These are phyloP conservation scores for Pythium dissotocum DNA, from an alignment of 352 stramenopile genomes.

Conservation along the genomic window DNA sequence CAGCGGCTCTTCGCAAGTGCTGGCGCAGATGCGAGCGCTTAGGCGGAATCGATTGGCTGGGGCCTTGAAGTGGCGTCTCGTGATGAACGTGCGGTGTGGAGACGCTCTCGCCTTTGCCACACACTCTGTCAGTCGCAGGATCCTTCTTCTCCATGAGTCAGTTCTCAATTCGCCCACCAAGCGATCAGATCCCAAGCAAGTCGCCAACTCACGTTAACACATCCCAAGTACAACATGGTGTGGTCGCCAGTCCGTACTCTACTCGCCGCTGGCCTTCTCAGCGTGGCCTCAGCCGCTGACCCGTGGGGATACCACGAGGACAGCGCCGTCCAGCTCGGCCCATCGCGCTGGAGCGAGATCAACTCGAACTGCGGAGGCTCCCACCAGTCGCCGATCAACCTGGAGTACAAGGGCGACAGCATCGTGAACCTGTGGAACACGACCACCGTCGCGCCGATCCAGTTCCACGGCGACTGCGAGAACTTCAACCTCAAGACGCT, in stretches of 20 bases:
- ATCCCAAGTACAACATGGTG: constrained; percentile 25
- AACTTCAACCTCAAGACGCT: constrained; percentile 61
- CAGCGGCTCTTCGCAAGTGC: background rate
- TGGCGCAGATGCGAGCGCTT: background rate
- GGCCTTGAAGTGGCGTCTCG: background rate
- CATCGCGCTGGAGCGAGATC: constrained; percentile 44
- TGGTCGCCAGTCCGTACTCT: constrained; percentile 27
- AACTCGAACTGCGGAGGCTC: constrained; percentile 38
- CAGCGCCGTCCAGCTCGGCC: constrained; percentile 33
- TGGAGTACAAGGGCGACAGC: constrained; percentile 38
- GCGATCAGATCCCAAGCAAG: background rate
- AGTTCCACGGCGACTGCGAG: constrained; percentile 48
- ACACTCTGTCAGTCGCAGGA: background rate
- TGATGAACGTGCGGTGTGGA: background rate
- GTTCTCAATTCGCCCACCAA: background rate
- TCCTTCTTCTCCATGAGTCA: background rate
- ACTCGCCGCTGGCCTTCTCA: constrained; percentile 31
- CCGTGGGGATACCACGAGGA: constrained; percentile 58
- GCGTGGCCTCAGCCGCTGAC: constrained; percentile 21
- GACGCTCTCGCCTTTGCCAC: background rate
- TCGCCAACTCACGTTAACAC: background rate
- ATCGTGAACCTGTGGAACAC: constrained; percentile 50
- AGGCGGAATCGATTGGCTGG: background rate
- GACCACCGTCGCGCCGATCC: constrained; percentile 40
- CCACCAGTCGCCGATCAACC: constrained; percentile 60